Evolutionary conservation across 352 stramenopile genomes (phyloP).

Genomic region (Globisporangium ultimum): DNA sequence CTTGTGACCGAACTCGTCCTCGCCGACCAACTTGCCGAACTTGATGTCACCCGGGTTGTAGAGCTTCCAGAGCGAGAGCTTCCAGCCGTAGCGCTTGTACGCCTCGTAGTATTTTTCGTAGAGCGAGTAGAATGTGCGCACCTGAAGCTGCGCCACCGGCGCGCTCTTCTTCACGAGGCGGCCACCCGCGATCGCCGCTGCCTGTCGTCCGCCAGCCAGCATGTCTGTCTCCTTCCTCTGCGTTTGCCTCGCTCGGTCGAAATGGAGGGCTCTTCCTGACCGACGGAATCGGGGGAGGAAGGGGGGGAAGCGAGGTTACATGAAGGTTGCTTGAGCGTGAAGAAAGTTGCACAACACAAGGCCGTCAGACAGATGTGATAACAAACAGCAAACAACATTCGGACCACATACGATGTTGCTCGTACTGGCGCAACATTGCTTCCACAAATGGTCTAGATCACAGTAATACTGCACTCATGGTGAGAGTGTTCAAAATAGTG

Average conservation of each 20-base stretch:
- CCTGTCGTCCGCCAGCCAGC: constrained; percentile 15
- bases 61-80: constrained; percentile 84
- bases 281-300: constrained; percentile 6
- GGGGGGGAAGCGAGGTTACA: neutral
- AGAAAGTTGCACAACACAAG: too few species aligned
- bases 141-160: constrained; percentile 28
- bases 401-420: neutral
- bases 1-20: constrained; percentile 84
- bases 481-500: too few species aligned
- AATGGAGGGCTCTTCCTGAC: constrained; percentile 1
- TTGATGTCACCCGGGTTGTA: constrained; percentile 88
- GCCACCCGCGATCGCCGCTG: constrained; percentile 31
- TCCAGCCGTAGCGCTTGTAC: constrained; percentile 77
- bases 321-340: constrained; percentile 2
- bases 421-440: neutral
- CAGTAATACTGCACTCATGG: too few species aligned
- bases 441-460: neutral
- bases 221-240: constrained; percentile 5
- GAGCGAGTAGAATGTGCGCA: constrained; percentile 72
- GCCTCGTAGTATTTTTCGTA: constrained; percentile 83
- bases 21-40: constrained; percentile 77
- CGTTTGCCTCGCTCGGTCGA: neutral
- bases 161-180: constrained; percentile 24
- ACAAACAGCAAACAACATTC: neutral
- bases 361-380: too few species aligned